Percentiles rank a stretch among this genome's conserved stretches.
Conservation (phyloP, 805 yeast species). For the Candida adriatica region DNA sequence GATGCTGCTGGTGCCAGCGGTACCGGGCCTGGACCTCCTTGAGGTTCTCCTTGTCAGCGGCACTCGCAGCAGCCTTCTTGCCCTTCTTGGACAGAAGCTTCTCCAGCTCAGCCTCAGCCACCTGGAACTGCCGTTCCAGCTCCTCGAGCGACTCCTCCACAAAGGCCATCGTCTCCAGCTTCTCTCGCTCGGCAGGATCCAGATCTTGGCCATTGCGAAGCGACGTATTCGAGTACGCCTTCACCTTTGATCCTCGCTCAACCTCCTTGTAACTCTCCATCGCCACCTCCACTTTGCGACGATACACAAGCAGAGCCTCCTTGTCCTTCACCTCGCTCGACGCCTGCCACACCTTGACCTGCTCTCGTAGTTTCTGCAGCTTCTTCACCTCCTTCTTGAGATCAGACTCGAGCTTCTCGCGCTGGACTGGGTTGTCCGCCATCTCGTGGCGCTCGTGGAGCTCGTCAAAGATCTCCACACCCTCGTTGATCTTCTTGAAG, state of each 20-base stretch:
- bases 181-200: conserved; percentile 78
- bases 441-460: conserved; percentile 79
- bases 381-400: conserved; percentile 92
- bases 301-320: conserved; percentile 67
- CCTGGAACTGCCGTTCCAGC: conserved; percentile 70
- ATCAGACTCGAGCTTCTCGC: conserved; percentile 88
- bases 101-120: conserved; percentile 66
- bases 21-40: conserved; percentile 62
- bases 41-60: conserved; percentile 53
- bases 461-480: conserved; percentile 75
- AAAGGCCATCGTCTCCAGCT: conserved; percentile 64
- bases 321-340: conserved; percentile 88
- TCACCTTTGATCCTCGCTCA: conserved; percentile 86
- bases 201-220: conserved; percentile 45
- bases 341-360: conserved; percentile 89
- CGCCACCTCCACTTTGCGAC: conserved; percentile 61
- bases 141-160: conserved; percentile 70
- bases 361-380: conserved; percentile 87
- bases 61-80: conserved; percentile 41
- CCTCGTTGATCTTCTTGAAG: conserved; percentile 83
- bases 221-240: conserved; percentile 90
- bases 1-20: conserved; percentile 67
- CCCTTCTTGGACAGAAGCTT: conserved; percentile 46
- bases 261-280: conserved; percentile 96
- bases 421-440: conserved; percentile 76